These are phyloP conservation scores for Synchytrium microbalum DNA, from an alignment of 371 early-diverging fungal species.

Conservation along the genomic window DNA sequence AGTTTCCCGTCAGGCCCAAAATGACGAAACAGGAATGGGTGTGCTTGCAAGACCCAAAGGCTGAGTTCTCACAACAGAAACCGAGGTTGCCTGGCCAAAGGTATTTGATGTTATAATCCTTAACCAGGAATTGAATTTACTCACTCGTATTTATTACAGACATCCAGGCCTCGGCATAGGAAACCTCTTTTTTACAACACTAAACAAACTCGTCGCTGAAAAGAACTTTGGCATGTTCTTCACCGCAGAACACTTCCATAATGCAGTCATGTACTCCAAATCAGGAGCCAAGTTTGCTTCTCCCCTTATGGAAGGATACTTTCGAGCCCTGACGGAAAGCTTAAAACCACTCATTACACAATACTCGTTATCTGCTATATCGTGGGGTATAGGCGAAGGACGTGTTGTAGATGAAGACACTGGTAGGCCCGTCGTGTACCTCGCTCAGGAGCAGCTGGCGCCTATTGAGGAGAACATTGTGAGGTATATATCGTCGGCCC, in stretches of 20 bases:
- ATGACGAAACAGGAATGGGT: not conserved
- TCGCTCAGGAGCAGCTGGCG: not conserved
- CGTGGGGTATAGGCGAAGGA: not conserved
- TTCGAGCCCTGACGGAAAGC: not conserved
- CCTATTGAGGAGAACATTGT: not conserved
- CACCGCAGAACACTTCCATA: not conserved
- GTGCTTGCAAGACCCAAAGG: not conserved
- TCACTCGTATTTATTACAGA: no score
- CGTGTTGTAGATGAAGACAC: not conserved
- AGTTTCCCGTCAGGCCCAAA: not conserved
- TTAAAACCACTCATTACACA: not conserved
- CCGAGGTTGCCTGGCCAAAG: not conserved
- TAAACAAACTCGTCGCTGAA: not conserved
- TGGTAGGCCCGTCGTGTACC: not conserved
- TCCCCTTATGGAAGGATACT: not conserved
- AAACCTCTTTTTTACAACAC: not conserved
- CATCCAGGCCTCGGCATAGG: not conserved
- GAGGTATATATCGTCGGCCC: not conserved
- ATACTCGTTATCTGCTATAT: not conserved
- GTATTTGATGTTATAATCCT: not conserved
- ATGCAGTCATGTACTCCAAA: not conserved
- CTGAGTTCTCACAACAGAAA: not conserved
- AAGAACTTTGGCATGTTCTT: not conserved
- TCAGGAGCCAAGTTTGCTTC: not conserved
- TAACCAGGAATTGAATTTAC: no score